Evolutionary conservation across 331 rosid species (phyloP), one percentile per base, ranked within the genome.

Genomic region (Telfairia occidentalis): DNA sequence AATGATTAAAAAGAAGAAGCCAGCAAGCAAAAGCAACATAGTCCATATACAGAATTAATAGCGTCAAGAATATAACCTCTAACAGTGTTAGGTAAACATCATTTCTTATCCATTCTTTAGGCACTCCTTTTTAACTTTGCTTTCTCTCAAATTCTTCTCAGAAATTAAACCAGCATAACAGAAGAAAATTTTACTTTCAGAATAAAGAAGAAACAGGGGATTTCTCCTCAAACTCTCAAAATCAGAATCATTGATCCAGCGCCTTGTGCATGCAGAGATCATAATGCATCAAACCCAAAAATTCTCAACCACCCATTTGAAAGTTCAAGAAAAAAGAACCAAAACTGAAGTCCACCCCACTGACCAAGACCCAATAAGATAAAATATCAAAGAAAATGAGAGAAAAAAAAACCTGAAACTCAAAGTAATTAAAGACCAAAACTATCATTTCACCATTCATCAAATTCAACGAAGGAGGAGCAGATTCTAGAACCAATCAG

Each of bases 61-160:
- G 42, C 58, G 16, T 46, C 75, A 46, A 70, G 74, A 70, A 28
- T 8, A 45, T 28, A 70, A 29, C 38, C 43, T 71, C 7, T 45
- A 45, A 70, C 75, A 13, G 18, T 7, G 74, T 69, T 69, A 43
- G 74, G 74, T 42, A 69, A 69, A 69, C 40, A 69, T 69, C 26
- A 69, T 46, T 69, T 69, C 55, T 69, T 15, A 69, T 69, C 74
- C 30, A 24, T 43, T 26, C 49, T 43, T 66, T 24, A 42, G 37
- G 53, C 54, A 23, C 53, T 21, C 52, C 29, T 11, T 21, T 40
- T 66, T 21, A 66, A 11, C 23, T 12, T 40, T 13, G 42, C 23
- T n/a, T 32, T 0, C 52, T 40, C 53, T 67, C 35, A 67, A 42
- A 11, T 23, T 67, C 53, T 38, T 66, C 73, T 11, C 35, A 26